Evolutionary conservation across 202 grass and related monocot genomes (phyloP), one percentile per base, ranked within the genome.

Genomic region (Saccharum hybrid): DNA sequence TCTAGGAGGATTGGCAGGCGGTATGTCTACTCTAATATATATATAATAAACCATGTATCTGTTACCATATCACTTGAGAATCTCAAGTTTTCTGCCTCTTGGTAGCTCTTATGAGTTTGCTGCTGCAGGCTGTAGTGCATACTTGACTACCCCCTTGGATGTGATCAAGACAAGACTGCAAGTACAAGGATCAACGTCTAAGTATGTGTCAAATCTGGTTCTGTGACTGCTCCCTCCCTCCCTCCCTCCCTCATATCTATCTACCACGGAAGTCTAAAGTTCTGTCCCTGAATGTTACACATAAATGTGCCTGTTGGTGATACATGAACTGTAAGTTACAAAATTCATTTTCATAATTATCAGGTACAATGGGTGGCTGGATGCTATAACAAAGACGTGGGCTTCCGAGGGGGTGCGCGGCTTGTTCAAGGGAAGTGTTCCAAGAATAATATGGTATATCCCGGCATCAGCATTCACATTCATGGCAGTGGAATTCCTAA

Each of bases 121-220:
- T 89, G 78, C 84, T 78, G 63, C 81, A 96, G 93, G 96, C 75
- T 96, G 91, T 81, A 94, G 93, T 89, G 93, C 96, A 82, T 96
- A 96, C 74, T 86, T 96, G 81, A 96, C 93, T 22, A 98, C 96
- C 51, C 96, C 96, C 65, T 93, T 98, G 81, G 96, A 98, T 88
- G 93, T 98, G 61, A 96, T 98, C 46, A 96, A 98, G 86, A 98
- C 93, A 75, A 93, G 96, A 88, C 45, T 98, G 73, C 96, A 98
- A 92, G 96, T 98, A 80, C 96, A 98, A 78, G 96, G 96, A 86
- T 90, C 89, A 49, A 84, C 86, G 18, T 75, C 86, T 88, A 96
- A 93, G 96, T 98, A 87, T 5, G 37, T 28, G 15, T 37, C 39
- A 61, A 62, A 76, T 81, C 64, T 70, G 22, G 56, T 65, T 72